These are phyloP conservation scores for Klebsormidium nitens DNA, from an alignment of 139 green algal genomes.

Conservation along the genomic window DNA sequence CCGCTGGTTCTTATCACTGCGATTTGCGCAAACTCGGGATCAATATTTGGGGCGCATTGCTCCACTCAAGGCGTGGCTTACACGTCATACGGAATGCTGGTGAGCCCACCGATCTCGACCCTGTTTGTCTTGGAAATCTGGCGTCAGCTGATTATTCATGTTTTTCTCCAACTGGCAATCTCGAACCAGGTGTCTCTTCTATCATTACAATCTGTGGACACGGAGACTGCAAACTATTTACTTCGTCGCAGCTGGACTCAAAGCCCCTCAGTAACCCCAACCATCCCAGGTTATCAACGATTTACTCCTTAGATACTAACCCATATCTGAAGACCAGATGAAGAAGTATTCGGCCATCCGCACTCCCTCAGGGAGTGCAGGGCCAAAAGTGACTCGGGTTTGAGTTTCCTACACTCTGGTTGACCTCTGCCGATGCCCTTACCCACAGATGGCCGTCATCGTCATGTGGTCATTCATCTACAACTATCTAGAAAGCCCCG, in stretches of 20 bases:
- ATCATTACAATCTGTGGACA: background rate
- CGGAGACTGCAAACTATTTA: conserved; percentile 3
- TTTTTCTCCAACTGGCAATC: background rate
- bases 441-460: conserved; percentile 20
- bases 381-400: background rate
- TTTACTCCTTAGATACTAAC: conserved; percentile 7
- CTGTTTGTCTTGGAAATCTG: background rate
- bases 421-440: background rate
- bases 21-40: conserved; percentile 2
- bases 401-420: background rate
- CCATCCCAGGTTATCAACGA: too few species aligned
- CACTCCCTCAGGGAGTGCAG: too few species aligned
- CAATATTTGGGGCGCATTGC: background rate
- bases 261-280: too few species aligned
- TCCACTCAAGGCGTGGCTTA: conserved; percentile 10
- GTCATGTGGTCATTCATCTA: conserved; percentile 31
- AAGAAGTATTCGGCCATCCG: background rate
- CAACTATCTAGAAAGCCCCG: too few species aligned
- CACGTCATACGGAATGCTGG: conserved; percentile 18
- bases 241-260: too few species aligned
- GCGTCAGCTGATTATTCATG: background rate
- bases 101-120: background rate
- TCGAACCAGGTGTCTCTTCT: background rate
- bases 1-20: conserved; percentile 1
- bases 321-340: background rate